Evolutionary conservation across 2,329 filamentous ascomycete species (phyloP), one percentile per base, ranked within the genome.

Genomic region (Alternaria alternata): DNA sequence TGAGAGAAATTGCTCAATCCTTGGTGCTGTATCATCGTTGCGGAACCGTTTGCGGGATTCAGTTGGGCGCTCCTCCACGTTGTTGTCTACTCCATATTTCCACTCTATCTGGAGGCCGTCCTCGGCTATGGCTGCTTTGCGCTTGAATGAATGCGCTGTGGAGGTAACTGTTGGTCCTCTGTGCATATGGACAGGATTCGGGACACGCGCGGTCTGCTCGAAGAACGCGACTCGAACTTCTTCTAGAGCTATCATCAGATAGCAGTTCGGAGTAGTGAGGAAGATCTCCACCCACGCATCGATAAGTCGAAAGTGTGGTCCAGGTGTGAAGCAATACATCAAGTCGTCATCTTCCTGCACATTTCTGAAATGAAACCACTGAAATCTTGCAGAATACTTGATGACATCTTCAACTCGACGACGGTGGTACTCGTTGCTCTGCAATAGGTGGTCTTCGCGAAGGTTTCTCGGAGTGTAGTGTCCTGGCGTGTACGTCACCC

Each of bases 341-440:
- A 48, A n/a, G 16, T 47, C 44, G 26, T 47, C 44, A 47, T 47
- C 44, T 18, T 14, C 26, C 44, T 32, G 44, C 16, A 20, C 32
- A 11, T 20, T 16, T 32, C n/a, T 16, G 12, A 47, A 18, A 14
- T 4, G 44, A 9, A 7, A 16, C 12, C 18, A 11, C 5, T 38
- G 34, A 7, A 47, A 47, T 4, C 32, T n/a, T 32, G 26, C 26
- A 30, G 28, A 47, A n/a, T 30, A 14, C 44, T 47, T 3, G 32
- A 48, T 48, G 28, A 48, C 18, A 22, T 28, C 44, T n/a, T 20
- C 30, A 8, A 48, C 18, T 16, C 44, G 44, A 18, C 44, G 44
- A 32, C 44, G 44, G 32, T 34, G 44, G 14, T 48, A 48, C 30
- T 48, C 44, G 7, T 20, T 48, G 28, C 44, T 48, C 44, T 48